phyloP scores from a whole-genome alignment of 1,284 basidiomycete species.

The Sporisorium scitamineum region DNA sequence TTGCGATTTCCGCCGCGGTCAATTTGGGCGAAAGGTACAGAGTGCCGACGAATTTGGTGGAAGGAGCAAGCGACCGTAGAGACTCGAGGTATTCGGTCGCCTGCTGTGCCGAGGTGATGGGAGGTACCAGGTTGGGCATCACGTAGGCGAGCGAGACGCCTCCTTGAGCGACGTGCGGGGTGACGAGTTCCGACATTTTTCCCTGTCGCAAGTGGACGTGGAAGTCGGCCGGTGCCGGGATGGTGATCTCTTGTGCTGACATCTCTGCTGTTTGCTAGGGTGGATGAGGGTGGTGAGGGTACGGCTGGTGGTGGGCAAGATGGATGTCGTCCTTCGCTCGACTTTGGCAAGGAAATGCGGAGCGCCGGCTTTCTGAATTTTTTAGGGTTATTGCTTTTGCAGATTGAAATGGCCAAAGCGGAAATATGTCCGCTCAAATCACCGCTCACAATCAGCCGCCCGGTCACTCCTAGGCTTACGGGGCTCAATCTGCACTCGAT shows the following conservation, averaged over 20 bases:
- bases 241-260: slow-evolving; percentile 40
- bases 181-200: slow-evolving; percentile 79
- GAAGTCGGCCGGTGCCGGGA: slow-evolving; percentile 73
- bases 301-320: neutral
- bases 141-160: slow-evolving; percentile 94
- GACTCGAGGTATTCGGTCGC: slow-evolving; percentile 84
- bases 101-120: slow-evolving; percentile 85
- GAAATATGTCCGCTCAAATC: slow-evolving; percentile 18
- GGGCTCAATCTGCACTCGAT: neutral
- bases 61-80: slow-evolving; percentile 81
- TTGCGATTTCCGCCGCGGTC: slow-evolving; percentile 89
- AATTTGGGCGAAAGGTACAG: slow-evolving; percentile 91
- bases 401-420: neutral
- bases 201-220: slow-evolving; percentile 97
- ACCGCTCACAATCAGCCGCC: slow-evolving; percentile 9
- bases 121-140: slow-evolving; percentile 97
- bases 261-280: neutral
- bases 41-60: slow-evolving; percentile 91
- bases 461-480: neutral
- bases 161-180: slow-evolving; percentile 88
- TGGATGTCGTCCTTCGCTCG: slow-evolving; percentile 20
- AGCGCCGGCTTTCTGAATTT: slow-evolving; percentile 9
- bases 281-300: neutral
- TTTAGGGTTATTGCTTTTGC: no score
- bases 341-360: slow-evolving; percentile 16